Evolutionary conservation across 1,139 yeast species (phyloP).

Genomic region (Yamadazyma siamensis): DNA sequence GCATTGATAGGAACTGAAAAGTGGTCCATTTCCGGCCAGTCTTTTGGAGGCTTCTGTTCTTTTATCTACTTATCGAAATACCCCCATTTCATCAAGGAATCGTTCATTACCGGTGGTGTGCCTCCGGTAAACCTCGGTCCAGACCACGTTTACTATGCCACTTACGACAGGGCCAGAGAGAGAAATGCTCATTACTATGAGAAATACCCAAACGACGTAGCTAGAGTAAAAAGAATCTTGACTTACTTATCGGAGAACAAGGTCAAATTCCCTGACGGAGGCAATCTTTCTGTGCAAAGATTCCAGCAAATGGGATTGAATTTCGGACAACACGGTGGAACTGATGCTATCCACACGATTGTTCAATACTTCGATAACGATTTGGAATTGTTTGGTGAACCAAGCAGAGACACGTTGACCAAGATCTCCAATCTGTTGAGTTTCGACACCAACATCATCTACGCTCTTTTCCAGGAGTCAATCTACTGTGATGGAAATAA

Average conservation of each 20-base stretch:
- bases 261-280: conserved; percentile 47
- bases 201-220: conserved; percentile 46
- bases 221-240: conserved; percentile 35
- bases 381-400: conserved; percentile 26
- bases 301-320: conserved; percentile 50
- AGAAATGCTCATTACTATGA: conserved; percentile 46
- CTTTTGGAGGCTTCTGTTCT: conserved; percentile 55
- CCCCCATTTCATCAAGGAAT: conserved; percentile 36
- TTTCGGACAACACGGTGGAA: conserved; percentile 52
- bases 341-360: conserved; percentile 43
- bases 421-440: conserved; percentile 28
- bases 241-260: conserved; percentile 25
- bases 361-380: conserved; percentile 40
- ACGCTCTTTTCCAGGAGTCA: conserved; percentile 56
- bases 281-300: conserved; percentile 44
- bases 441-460: conserved; percentile 52
- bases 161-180: conserved; percentile 44
- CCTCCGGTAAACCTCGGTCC: conserved; percentile 45
- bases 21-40: conserved; percentile 56
- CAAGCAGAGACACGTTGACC: conserved; percentile 33
- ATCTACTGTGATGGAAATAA: conserved; percentile 46
- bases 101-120: conserved; percentile 53
- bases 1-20: conserved; percentile 30
- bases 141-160: conserved; percentile 48
- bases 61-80: conserved; percentile 48